These are phyloP conservation scores for Barnettozyma botsteinii DNA, from an alignment of 805 yeast species.

Conservation along the genomic window DNA sequence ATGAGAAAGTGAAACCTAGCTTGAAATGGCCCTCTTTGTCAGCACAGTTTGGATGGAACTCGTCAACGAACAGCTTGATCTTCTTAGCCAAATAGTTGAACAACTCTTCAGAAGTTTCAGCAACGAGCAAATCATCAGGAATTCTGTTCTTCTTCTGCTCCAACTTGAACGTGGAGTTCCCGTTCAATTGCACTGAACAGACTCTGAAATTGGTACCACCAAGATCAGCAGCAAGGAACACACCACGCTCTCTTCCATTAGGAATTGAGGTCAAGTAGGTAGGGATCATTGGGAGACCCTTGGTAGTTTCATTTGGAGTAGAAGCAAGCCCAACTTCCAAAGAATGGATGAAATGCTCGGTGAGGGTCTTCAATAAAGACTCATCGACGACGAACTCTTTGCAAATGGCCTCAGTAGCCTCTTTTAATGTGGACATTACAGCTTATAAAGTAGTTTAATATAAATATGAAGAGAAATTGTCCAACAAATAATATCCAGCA, in stretches of 20 bases:
- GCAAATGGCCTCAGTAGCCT: slow-evolving; percentile 15
- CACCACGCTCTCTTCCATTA: slow-evolving; percentile 77
- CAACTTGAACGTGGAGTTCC: slow-evolving; percentile 72
- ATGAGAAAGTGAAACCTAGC: slow-evolving; percentile 90
- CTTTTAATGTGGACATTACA: slow-evolving; percentile 6
- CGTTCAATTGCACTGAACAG: slow-evolving; percentile 74
- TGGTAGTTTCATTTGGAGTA: slow-evolving; percentile 32
- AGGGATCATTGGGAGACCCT: slow-evolving; percentile 86
- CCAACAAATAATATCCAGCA: too few species aligned
- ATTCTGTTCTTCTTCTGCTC: slow-evolving; percentile 74
- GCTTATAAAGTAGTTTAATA: too few species aligned
- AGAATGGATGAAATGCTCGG: slow-evolving; percentile 49
- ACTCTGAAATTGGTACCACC: slow-evolving; percentile 97
- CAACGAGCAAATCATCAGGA: slow-evolving; percentile 69
- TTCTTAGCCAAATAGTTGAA: slow-evolving; percentile 72
- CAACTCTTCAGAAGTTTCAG: slow-evolving; percentile 56
- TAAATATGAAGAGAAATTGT: too few species aligned
- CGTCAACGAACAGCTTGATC: slow-evolving; percentile 56
- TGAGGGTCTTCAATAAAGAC: slow-evolving; percentile 21
- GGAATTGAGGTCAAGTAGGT: slow-evolving; percentile 84
- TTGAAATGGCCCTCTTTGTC: slow-evolving; percentile 39
- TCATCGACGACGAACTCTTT: slow-evolving; percentile 20
- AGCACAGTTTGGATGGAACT: slow-evolving; percentile 47
- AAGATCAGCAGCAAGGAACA: slow-evolving; percentile 82
- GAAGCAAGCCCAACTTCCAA: slow-evolving; percentile 53